phyloP scores from a whole-genome alignment of 495 filamentous ascomycete genomes.

The Neurospora terricola region DNA sequence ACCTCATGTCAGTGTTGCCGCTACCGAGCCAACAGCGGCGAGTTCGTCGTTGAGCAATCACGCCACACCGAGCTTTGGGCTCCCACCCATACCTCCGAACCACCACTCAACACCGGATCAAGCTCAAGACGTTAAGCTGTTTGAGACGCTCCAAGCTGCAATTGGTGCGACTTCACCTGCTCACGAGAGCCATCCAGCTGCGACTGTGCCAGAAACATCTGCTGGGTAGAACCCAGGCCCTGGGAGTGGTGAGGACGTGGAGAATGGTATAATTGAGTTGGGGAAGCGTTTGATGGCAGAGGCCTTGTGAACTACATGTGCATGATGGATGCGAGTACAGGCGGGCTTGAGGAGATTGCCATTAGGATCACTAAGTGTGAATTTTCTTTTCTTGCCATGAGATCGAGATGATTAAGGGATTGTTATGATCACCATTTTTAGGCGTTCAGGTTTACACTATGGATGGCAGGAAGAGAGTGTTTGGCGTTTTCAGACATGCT shows the following conservation, averaged over 20 bases:
- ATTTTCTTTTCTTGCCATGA: not conserved
- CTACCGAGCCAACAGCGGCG: not conserved
- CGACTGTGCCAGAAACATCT: not conserved
- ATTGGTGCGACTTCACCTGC: constrained; percentile 8
- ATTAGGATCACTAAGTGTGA: too few species aligned
- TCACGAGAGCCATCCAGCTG: not conserved
- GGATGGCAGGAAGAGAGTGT: not conserved
- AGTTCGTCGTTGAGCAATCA: not conserved
- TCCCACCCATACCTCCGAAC: constrained; percentile 16
- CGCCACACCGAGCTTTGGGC: not conserved
- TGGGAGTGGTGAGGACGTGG: not conserved
- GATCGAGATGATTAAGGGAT: not conserved
- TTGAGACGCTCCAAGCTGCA: constrained; percentile 14
- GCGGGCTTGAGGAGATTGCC: not conserved
- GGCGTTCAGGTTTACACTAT: not conserved
- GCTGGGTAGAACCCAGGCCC: not conserved
- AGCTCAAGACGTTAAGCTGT: constrained; percentile 15
- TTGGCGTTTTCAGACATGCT: not conserved
- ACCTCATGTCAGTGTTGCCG: not conserved
- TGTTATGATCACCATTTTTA: not conserved
- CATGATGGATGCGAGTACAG: not conserved
- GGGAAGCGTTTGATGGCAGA: not conserved
- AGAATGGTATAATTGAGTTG: not conserved
- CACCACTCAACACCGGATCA: constrained; percentile 20
- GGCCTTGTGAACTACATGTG: not conserved